A percentile compares a stretch with the other conserved stretches of the same genome.
Evolutionary conservation across 768 basidiomycete species (phyloP).

Genomic region (Boletus pseudo-olivaceus): DNA sequence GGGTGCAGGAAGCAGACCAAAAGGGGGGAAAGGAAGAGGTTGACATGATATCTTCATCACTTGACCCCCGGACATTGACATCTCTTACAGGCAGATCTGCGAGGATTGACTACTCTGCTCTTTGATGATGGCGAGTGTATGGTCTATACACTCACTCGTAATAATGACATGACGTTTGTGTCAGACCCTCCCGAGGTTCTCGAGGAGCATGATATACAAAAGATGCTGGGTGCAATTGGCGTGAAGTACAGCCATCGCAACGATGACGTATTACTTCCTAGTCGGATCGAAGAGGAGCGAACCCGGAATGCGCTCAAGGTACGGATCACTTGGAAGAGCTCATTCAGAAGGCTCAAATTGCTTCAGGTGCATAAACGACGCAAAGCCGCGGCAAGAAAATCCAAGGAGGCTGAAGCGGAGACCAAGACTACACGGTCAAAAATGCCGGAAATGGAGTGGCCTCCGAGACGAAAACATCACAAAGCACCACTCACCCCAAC

Average conservation of each 20-base stretch:
- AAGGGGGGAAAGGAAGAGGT: conserved; percentile 41
- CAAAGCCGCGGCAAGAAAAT: conserved; percentile 22
- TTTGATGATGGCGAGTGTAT: conserved; percentile 60
- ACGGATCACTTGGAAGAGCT: conserved; percentile 1
- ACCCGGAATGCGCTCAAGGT: conserved; percentile 54
- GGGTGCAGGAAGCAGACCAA: conserved; percentile 44
- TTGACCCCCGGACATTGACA: neutral
- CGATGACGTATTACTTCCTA: conserved; percentile 64
- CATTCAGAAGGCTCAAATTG: conserved; percentile 2
- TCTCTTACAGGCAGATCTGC: conserved; percentile 44
- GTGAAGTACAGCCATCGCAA: conserved; percentile 75
- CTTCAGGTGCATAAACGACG: conserved; percentile 27
- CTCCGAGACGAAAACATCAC: conserved; percentile 61
- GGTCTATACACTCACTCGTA: neutral
- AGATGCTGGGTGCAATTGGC: conserved; percentile 55
- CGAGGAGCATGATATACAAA: conserved; percentile 51
- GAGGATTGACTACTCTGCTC: conserved; percentile 61
- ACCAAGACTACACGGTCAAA: conserved; percentile 16
- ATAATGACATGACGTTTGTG: neutral
- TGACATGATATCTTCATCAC: neutral
- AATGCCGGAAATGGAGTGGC: conserved; percentile 52
- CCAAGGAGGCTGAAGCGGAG: conserved; percentile 9
- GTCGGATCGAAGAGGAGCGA: conserved; percentile 63
- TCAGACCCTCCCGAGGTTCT: conserved; percentile 38
- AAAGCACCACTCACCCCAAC: conserved; percentile 41